These are phyloP conservation scores for Chaetomiaceae sp. DNA, from an alignment of 2,329 filamentous ascomycete genomes.

Conservation along the genomic window DNA sequence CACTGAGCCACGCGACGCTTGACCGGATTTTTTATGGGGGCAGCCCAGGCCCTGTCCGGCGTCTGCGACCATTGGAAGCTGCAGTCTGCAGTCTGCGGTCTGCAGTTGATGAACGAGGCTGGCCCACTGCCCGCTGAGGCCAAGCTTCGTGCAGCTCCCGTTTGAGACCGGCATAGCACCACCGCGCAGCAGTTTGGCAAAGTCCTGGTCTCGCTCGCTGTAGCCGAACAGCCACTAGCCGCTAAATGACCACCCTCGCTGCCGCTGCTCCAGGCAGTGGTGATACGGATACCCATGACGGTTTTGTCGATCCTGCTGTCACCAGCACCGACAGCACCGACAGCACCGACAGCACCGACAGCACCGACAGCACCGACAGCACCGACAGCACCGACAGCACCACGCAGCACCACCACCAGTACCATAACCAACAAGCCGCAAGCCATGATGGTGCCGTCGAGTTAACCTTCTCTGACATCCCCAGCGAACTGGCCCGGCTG, in stretches of 20 bases:
- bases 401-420: neutral
- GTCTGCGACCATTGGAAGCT: too few relatives aligned
- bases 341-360: neutral
- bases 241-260: constrained; percentile 25
- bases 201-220: neutral
- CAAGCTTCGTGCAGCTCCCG: neutral
- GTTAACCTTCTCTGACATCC: constrained; percentile 39
- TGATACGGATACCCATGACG: constrained; percentile 7
- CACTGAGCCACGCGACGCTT: neutral
- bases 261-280: constrained; percentile 26
- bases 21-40: too few relatives aligned
- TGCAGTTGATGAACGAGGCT: too few relatives aligned
- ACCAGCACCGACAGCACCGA: constrained; percentile 10
- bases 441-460: constrained; percentile 12
- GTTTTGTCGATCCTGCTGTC: constrained; percentile 3
- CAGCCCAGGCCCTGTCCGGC: too few relatives aligned
- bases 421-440: constrained; percentile 13
- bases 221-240: neutral
- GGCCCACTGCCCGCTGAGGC: neutral
- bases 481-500: constrained; percentile 38
- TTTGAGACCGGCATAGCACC: constrained; percentile 1
- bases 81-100: too few relatives aligned
- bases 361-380: too few relatives aligned
- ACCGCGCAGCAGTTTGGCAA: constrained; percentile 1
- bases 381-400: neutral